Conservation (phyloP, 805 yeast species). For the Cyberlindnera samutprakarnensis region DNA sequence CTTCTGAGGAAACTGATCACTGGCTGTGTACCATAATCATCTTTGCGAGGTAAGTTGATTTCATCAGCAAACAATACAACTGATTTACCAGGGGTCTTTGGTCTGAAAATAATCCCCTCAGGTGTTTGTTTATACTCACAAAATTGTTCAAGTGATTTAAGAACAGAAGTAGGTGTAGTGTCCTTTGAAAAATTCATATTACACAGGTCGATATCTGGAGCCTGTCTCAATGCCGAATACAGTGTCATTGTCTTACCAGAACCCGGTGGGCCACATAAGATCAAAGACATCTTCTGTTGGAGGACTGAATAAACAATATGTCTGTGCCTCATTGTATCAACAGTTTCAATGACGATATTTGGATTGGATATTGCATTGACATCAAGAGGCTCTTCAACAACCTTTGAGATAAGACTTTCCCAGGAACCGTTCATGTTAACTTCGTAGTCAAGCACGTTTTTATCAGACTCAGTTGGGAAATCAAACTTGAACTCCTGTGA, state of each 20-base stretch:
- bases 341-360: conserved; percentile 65
- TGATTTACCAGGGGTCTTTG: conserved; percentile 57
- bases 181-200: conserved; percentile 81
- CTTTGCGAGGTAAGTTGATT: conserved; percentile 71
- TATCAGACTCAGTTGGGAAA: conserved; percentile 5
- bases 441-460: conserved; percentile 28
- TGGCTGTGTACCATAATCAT: conserved; percentile 64
- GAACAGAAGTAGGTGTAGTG: conserved; percentile 52
- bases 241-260: conserved; percentile 94
- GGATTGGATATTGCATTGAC: conserved; percentile 43
- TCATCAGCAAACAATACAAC: conserved; percentile 89
- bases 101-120: conserved; percentile 48
- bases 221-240: conserved; percentile 53
- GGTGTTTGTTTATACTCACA: conserved; percentile 52
- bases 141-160: conserved; percentile 63
- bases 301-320: conserved; percentile 48
- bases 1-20: conserved; percentile 70
- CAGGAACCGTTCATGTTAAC: conserved; percentile 40
- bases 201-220: conserved; percentile 50
- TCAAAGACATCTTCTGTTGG: conserved; percentile 47
- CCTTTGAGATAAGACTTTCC: conserved; percentile 43
- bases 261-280: conserved; percentile 95
- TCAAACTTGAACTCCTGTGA: conserved; percentile 16
- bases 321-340: conserved; percentile 70
- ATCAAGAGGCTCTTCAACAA: conserved; percentile 34